Conservation (phyloP, 1,284 basidiomycete genomes). For the Termitomyces sp. region DNA sequence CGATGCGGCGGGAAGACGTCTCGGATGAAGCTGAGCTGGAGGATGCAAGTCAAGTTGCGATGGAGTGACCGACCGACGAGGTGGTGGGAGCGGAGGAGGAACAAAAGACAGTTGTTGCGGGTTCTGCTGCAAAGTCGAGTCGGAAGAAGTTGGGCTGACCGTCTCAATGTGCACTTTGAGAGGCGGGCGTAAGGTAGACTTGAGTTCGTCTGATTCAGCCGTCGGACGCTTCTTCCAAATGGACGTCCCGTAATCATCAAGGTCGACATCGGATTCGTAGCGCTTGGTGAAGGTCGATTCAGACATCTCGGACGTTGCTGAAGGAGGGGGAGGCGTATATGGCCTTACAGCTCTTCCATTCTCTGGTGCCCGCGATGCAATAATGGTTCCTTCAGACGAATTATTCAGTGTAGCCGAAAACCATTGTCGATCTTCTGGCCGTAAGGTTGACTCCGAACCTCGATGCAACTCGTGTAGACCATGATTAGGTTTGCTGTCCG, state of each 20-base stretch:
- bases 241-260: slow-evolving; percentile 31
- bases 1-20: slow-evolving; percentile 16
- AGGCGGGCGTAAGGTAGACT: slow-evolving; percentile 30
- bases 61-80: slow-evolving; percentile 19
- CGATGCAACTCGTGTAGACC: slow-evolving; percentile 17
- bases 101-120: slow-evolving; percentile 15
- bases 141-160: slow-evolving; percentile 7
- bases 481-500: slow-evolving; percentile 16
- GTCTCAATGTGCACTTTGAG: slow-evolving; percentile 37
- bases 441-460: slow-evolving; percentile 32
- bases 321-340: slow-evolving; percentile 20
- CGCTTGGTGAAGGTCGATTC: slow-evolving; percentile 15
- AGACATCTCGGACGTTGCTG: slow-evolving; percentile 15
- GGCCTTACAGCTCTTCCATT: slow-evolving; percentile 8
- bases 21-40: slow-evolving; percentile 7
- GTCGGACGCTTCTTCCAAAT: slow-evolving; percentile 31
- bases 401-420: slow-evolving; percentile 26
- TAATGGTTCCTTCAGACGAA: slow-evolving; percentile 19
- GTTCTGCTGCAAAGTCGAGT: slow-evolving; percentile 7
- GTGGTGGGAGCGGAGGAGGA: slow-evolving; percentile 18
- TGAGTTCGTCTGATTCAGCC: slow-evolving; percentile 22
- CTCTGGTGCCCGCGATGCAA: slow-evolving; percentile 14
- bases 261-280: slow-evolving; percentile 41
- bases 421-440: slow-evolving; percentile 30
- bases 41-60: slow-evolving; percentile 14